These are phyloP conservation scores for Phytophthora capsici DNA, from an alignment of 352 stramenopile genomes.

Conservation along the genomic window DNA sequence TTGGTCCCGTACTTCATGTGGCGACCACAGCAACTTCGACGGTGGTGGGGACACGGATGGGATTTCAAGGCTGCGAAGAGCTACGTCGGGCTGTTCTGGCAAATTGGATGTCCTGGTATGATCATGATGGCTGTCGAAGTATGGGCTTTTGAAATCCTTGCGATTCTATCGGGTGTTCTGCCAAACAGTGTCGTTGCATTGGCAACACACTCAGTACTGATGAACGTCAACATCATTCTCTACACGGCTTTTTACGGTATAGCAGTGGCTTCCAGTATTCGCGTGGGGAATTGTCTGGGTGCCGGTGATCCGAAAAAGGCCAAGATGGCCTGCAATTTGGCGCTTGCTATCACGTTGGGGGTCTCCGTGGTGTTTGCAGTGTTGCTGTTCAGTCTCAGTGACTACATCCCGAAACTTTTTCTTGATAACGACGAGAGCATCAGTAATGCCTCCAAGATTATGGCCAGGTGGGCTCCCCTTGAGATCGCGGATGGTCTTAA, in stretches of 20 bases:
- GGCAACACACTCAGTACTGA: constrained; percentile 56
- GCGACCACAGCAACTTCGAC: constrained; percentile 28
- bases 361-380: constrained; percentile 30
- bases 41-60: constrained; percentile 50
- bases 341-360: constrained; percentile 35
- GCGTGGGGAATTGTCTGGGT: constrained; percentile 60
- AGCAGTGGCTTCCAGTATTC: constrained; percentile 56
- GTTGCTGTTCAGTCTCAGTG: constrained; percentile 30
- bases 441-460: constrained; percentile 40
- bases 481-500: constrained; percentile 56
- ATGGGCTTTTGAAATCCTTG: constrained; percentile 66
- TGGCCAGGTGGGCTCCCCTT: constrained; percentile 48
- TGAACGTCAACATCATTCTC: constrained; percentile 61
- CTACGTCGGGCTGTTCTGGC: constrained; percentile 44
- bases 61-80: constrained; percentile 28
- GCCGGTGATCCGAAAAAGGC: constrained; percentile 45
- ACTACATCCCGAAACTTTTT: constrained; percentile 37
- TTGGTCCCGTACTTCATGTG: constrained; percentile 60
- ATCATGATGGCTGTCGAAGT: constrained; percentile 66
- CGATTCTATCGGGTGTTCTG: constrained; percentile 50
- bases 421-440: constrained; percentile 46
- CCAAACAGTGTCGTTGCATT: constrained; percentile 50
- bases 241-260: constrained; percentile 66
- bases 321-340: constrained; percentile 37
- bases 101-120: constrained; percentile 54